Evolutionary conservation across 257 asterid species (phyloP).

Genomic region (Leptodermis oblonga): DNA sequence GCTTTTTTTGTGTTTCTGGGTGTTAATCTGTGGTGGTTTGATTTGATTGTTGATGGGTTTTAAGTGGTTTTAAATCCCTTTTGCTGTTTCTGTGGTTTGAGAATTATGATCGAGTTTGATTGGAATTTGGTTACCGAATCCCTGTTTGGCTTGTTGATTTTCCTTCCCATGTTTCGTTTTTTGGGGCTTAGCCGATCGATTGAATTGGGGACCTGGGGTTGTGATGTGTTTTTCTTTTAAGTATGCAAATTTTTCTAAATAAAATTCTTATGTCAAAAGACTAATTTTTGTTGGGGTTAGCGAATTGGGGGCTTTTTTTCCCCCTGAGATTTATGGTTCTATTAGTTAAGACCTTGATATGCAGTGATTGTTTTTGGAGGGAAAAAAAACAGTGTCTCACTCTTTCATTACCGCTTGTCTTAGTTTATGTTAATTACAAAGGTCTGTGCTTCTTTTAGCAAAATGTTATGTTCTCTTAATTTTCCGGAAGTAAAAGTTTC

Average conservation of each 20-base stretch:
- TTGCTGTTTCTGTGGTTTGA: neutral
- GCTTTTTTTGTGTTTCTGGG: slow-evolving; percentile 14
- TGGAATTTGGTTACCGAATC: neutral
- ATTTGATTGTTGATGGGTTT: slow-evolving; percentile 8
- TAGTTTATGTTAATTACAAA: neutral
- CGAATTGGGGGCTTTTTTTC: neutral
- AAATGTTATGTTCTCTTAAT: neutral
- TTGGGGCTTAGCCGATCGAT: neutral
- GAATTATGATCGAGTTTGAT: neutral
- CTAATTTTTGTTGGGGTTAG: too few species aligned
- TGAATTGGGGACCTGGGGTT: neutral
- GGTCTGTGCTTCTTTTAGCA: neutral
- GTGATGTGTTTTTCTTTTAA: neutral
- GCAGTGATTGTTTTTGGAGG: neutral
- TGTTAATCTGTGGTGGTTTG: slow-evolving; percentile 20
- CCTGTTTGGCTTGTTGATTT: neutral
- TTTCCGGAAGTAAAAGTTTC: too few species aligned
- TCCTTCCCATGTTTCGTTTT: neutral
- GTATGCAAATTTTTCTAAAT: neutral
- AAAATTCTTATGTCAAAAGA: neutral
- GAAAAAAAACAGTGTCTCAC: neutral
- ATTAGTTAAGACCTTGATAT: too few species aligned
- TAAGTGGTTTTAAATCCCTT: slow-evolving; percentile 2
- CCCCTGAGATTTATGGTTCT: neutral
- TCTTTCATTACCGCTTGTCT: neutral